Base-by-base conservation (phyloP, 139 green algal genomes). In the Chlamydomonas applanata region DNA sequence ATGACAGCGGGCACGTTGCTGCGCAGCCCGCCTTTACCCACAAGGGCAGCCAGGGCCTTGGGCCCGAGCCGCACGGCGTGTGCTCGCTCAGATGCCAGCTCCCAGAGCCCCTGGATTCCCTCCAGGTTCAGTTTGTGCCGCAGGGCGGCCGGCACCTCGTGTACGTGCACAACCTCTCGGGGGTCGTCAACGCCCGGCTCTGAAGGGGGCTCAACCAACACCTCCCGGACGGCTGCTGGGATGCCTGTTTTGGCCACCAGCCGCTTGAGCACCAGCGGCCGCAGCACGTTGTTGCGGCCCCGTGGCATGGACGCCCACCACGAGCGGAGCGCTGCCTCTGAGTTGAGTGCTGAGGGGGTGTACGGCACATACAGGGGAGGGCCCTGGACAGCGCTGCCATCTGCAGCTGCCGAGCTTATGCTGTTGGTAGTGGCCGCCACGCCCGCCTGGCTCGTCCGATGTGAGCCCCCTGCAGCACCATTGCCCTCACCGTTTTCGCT, bases 231-330 rank as follows among this genome's bases (percentile, higher is more conserved):
- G 20, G 54, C 22, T n/a, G 2, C 32, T 13, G 57, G n/a, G 22
- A 78, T 34, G 49, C 4, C 53, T 44, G 73, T 52, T 40, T 79
- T 79, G 5, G 74, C 74, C 29, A 73, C 65, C 66, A 79, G 65
- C 35, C 74, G 53, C 0, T 7, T 17, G 64, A 49, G 57, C 20
- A 36, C 57, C 33, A 40, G 44, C 3, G 53, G 2, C 17, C 72
- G 74, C 66, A 74, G 40, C 0, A 54, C 53, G 25, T 61, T 49
- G 40, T 49, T 27, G 20, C 66, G 53, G 17, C 65, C 27, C 1
- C 52, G 56, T 29, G 74, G 74, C 19, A 74, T 60, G 53, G 54
- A 64, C 34, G 54, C 29, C 74, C 74, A 79, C 74, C 74, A 79
- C 25, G 56, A 25, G 1, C 4, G 53, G 19, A 79, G 40, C 0